These are phyloP conservation scores for Picea engelmannii DNA, from an alignment of 83 land plant species.

Conservation along the genomic window DNA sequence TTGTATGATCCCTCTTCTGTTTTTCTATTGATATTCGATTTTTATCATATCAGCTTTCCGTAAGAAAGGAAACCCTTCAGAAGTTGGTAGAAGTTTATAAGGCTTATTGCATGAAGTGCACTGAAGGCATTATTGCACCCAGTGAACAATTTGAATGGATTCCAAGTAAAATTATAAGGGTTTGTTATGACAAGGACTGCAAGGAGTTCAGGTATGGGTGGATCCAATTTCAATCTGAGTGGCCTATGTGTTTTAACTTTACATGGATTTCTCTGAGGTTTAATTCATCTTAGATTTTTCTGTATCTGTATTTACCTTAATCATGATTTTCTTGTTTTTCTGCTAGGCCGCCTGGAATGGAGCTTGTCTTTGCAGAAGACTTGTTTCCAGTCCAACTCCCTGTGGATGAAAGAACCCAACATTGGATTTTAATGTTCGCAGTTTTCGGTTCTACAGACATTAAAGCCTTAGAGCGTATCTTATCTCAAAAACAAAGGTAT, in stretches of 20 bases:
- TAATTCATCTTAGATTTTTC: no score
- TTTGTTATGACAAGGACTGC: constrained; percentile 67
- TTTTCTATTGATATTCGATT: no score
- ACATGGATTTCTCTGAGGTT: no score
- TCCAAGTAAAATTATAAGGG: constrained; percentile 62
- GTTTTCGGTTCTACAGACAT: constrained; percentile 46
- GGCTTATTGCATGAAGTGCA: constrained; percentile 51
- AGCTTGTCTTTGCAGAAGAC: constrained; percentile 60
- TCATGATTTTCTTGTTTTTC: no score
- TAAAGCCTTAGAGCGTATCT: constrained; percentile 57
- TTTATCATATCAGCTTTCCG: no score
- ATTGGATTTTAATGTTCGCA: constrained; percentile 68
- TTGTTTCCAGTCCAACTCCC: constrained; percentile 60
- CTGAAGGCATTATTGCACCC: constrained; percentile 28
- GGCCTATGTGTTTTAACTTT: no score
- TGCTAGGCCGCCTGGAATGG: constrained; percentile 71
- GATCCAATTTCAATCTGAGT: no score
- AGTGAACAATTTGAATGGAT: constrained; percentile 59
- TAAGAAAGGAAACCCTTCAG: constrained; percentile 56
- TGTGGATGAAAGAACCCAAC: constrained; percentile 55
- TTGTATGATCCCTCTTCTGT: no score
- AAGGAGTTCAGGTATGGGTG: constrained; percentile 68
- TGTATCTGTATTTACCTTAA: no score
- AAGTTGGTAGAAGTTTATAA: constrained; percentile 61
- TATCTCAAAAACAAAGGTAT: constrained; percentile 71